Percentiles rank a stretch among this genome's conserved stretches.
Conservation (phyloP, 2,329 filamentous ascomycete species). For the Chalara sp. region DNA sequence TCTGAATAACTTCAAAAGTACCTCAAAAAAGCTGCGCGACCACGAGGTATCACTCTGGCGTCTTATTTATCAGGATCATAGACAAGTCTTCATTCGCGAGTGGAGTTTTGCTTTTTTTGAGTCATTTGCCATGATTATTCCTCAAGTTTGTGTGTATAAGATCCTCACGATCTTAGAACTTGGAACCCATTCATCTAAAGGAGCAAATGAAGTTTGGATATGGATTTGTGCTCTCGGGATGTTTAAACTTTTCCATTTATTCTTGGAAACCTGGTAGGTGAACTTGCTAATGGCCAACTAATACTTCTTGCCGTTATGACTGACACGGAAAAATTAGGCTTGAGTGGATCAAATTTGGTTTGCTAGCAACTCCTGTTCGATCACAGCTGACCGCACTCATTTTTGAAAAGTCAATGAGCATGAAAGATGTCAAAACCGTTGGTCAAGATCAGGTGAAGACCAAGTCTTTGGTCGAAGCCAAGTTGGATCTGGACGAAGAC, state of each 20-base stretch:
- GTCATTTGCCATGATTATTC: conserved; percentile 11
- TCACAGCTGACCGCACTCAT: conserved; percentile 64
- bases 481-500: too few species aligned
- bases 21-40: too few species aligned
- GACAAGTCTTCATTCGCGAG: background rate
- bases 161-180: conserved; percentile 17
- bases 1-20: too few species aligned
- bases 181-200: conserved; percentile 3
- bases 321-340: conserved; percentile 30
- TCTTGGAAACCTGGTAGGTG: conserved; percentile 54
- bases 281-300: conserved; percentile 6
- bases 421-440: conserved; percentile 57
- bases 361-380: conserved; percentile 44
- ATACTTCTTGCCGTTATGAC: background rate
- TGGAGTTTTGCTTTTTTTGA: conserved; percentile 2
- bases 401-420: conserved; percentile 67
- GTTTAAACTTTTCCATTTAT: conserved; percentile 43
- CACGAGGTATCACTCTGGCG: too few species aligned
- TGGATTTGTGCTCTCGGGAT: conserved; percentile 6
- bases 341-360: conserved; percentile 40
- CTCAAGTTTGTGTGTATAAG: conserved; percentile 15
- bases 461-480: too few species aligned
- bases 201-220: conserved; percentile 13
- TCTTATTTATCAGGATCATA: too few species aligned
- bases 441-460: conserved; percentile 10